phyloP scores from a whole-genome alignment of 768 basidiomycete species.

The Podaxis mareebaensis region DNA sequence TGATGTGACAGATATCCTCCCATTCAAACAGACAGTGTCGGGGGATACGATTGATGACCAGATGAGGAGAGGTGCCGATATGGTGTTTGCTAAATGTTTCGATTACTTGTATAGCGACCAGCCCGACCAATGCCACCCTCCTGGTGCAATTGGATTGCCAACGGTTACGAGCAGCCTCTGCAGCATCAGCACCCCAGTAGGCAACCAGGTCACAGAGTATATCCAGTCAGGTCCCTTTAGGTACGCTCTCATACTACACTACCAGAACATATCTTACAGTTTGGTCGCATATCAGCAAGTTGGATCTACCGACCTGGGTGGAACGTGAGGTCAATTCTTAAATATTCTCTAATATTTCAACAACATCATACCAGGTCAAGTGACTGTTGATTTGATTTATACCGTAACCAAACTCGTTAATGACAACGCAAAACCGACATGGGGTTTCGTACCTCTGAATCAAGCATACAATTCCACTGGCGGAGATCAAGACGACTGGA shows the following conservation, averaged over 20 bases:
- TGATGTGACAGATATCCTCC: no score
- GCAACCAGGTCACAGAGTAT: neutral
- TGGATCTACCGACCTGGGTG: neutral
- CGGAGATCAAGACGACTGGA: neutral
- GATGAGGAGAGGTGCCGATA: no score
- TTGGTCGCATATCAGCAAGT: neutral
- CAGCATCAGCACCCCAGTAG: neutral
- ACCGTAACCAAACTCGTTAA: neutral
- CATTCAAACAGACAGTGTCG: no score
- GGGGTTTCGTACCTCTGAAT: neutral
- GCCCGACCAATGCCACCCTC: no score
- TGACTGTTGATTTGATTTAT: neutral
- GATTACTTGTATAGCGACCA: no score
- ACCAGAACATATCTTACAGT: neutral
- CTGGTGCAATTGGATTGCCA: neutral
- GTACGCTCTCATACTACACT: neutral
- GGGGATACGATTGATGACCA: no score
- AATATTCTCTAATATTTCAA: neutral
- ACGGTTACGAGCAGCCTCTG: neutral
- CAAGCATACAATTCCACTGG: neutral
- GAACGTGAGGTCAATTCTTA: neutral
- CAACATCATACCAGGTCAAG: neutral
- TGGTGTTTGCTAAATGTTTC: no score
- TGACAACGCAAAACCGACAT: neutral
- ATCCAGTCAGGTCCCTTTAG: neutral